These are phyloP conservation scores for Coniochaeta ligniaria DNA, from an alignment of 2,329 filamentous ascomycete genomes.

Conservation along the genomic window DNA sequence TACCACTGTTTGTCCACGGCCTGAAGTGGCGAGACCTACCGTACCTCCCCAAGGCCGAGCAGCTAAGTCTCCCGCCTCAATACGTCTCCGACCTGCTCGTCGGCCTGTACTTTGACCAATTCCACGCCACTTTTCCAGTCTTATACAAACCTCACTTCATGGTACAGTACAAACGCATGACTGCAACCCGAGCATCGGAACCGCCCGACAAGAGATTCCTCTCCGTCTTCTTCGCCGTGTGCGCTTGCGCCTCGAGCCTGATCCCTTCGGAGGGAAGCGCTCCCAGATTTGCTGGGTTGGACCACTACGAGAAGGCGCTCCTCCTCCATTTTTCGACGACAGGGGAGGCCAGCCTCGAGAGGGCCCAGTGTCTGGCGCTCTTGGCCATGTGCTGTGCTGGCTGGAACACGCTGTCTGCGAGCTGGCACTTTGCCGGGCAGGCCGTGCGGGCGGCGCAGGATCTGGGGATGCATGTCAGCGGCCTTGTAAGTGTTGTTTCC, in stretches of 20 bases:
- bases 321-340: slow-evolving; percentile 16
- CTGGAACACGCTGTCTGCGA: slow-evolving; percentile 21
- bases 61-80: slow-evolving; percentile 17
- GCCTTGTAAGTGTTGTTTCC: slow-evolving; percentile 7
- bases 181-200: slow-evolving; percentile 4
- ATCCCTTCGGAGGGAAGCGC: slow-evolving; percentile 8
- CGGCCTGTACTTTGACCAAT: slow-evolving; percentile 19
- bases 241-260: slow-evolving; percentile 19
- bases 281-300: slow-evolving; percentile 11
- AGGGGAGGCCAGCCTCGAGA: slow-evolving; percentile 18
- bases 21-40: slow-evolving; percentile 18
- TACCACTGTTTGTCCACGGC: slow-evolving; percentile 19
- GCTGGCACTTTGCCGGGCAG: slow-evolving; percentile 19
- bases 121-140: slow-evolving; percentile 21
- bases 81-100: slow-evolving; percentile 20
- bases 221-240: slow-evolving; percentile 20
- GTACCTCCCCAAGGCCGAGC: slow-evolving; percentile 16
- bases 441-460: slow-evolving; percentile 19
- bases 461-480: slow-evolving; percentile 18
- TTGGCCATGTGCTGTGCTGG: slow-evolving; percentile 20
- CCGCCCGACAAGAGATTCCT: slow-evolving; percentile 14
- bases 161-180: slow-evolving; percentile 10
- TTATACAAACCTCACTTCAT: slow-evolving; percentile 19
- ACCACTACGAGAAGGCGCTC: slow-evolving; percentile 16
- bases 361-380: slow-evolving; percentile 20